phyloP scores from a whole-genome alignment of 2,329 filamentous ascomycete species.

The Aspergillus ibericus region DNA sequence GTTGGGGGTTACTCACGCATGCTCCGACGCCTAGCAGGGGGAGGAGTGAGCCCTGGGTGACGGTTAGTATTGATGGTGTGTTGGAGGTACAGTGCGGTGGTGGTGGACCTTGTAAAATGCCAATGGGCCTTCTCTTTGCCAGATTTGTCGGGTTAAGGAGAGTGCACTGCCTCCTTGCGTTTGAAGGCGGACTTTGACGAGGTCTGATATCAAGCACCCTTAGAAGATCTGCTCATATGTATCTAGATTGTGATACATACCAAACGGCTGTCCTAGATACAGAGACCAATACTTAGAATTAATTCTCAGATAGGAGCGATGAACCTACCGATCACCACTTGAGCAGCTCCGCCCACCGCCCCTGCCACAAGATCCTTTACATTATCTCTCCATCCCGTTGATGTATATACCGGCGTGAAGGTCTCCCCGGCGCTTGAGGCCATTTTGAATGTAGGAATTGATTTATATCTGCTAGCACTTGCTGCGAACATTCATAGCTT shows the following conservation, averaged over 20 bases:
- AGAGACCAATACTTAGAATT: not conserved
- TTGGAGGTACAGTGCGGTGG: not conserved
- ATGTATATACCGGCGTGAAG: not conserved
- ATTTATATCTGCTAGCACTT: not conserved
- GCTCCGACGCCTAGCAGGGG: conserved; percentile 90
- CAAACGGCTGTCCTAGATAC: not conserved
- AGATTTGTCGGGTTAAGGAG: conserved; percentile 75
- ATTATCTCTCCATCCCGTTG: not conserved
- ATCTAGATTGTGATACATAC: not conserved
- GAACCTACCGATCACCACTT: not conserved
- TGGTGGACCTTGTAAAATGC: conserved; percentile 73
- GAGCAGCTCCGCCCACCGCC: not conserved
- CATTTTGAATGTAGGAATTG: not conserved
- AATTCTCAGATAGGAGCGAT: not conserved
- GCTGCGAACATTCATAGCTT: not conserved
- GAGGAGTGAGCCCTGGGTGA: conserved; percentile 74
- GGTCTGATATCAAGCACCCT: conserved; percentile 54
- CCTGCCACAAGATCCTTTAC: not conserved
- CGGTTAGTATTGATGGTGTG: not conserved
- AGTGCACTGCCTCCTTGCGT: conserved; percentile 75
- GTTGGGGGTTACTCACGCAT: conserved; percentile 58
- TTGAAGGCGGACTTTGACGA: conserved; percentile 93
- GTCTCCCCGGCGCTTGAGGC: not conserved
- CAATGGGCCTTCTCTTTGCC: conserved; percentile 75
- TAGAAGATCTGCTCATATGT: too few species aligned